Evolutionary conservation across 371 early-diverging fungal genomes (phyloP), one percentile per base, ranked within the genome.

Genomic region (Mortierella sp.): DNA sequence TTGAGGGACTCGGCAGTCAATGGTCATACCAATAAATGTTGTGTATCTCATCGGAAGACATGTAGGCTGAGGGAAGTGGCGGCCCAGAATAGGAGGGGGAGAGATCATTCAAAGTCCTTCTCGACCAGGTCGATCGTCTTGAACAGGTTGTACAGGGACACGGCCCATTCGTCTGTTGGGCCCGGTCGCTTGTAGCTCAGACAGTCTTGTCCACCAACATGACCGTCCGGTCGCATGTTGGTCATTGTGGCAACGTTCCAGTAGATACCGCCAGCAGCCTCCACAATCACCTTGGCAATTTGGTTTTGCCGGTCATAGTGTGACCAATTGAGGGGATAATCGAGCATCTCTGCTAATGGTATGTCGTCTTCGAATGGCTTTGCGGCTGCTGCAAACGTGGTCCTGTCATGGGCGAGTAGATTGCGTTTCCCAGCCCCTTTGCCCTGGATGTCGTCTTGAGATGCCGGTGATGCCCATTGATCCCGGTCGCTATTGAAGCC

Each of bases 151-250:
- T 63, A 89, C 29, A 87, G 63, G 6, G 87, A 71, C 37, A 82
- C 77, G 9, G 80, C 79, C 79, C 86, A 86, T 17, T 82, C 83
- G 62, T 88, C 89, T 21, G 82, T 58, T 0, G 89, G 87, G 6
- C 89, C 89, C 4, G 34, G 89, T 29, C 87, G 83, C 67, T 85
- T 85, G 60, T 87, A 88, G 31, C 86, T 71, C 37, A 85, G 47
- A 68, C 89, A 88, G 55, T 88, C 89, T 28, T 80, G 81, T n/a
- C 83, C 85, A 7, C 87, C 89, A 2, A 86, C 74, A 80, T 88
- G 89, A 1, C 86, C 89, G 72, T 88, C 89, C 0, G 86, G 84
- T 44, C 89, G 76, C 47, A 78, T 48, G 56, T 86, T 81, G 2
- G 81, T 73, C 80, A 87, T 67, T 0, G 85, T 82, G n/a, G 84